phyloP scores from a whole-genome alignment of 768 basidiomycete genomes.

The Tulasnella calospora region DNA sequence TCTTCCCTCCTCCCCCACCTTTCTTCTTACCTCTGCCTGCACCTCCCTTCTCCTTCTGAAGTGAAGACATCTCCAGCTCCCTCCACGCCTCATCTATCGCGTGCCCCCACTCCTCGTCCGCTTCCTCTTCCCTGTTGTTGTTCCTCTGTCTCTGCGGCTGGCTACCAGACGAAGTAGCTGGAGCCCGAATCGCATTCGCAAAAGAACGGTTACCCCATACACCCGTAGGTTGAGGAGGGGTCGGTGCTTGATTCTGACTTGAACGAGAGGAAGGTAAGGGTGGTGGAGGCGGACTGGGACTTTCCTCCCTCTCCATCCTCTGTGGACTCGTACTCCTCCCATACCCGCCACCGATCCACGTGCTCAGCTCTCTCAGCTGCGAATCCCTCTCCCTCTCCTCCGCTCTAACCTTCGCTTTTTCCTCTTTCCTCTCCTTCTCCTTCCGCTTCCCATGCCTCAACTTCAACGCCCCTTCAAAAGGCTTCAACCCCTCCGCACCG shows the following conservation, averaged over 20 bases:
- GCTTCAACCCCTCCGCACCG: slow-evolving; percentile 66
- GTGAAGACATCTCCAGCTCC: slow-evolving; percentile 58
- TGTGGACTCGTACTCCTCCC: neutral
- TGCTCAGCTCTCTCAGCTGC: neutral
- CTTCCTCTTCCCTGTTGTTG: neutral
- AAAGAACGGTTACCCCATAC: slow-evolving; percentile 80
- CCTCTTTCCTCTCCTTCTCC: slow-evolving; percentile 82
- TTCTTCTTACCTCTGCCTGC: neutral
- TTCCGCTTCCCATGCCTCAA: slow-evolving; percentile 66
- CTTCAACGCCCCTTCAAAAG: slow-evolving; percentile 77
- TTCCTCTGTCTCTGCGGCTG: neutral
- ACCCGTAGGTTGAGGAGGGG: slow-evolving; percentile 37
- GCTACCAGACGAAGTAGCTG: slow-evolving; percentile 28
- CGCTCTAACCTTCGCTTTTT: slow-evolving; percentile 69
- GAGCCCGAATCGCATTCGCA: slow-evolving; percentile 67
- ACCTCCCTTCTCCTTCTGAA: slow-evolving; percentile 10
- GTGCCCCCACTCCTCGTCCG: slow-evolving; percentile 56
- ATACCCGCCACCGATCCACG: neutral
- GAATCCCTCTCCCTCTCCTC: slow-evolving; percentile 69
- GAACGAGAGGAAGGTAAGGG: slow-evolving; percentile 29
- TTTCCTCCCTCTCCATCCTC: neutral
- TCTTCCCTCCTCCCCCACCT: slow-evolving; percentile 8
- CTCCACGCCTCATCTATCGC: slow-evolving; percentile 77
- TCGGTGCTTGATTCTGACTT: neutral
- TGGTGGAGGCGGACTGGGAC: neutral